These are phyloP conservation scores for Penicillium freii DNA, from an alignment of 2,329 filamentous ascomycete genomes.

Conservation along the genomic window DNA sequence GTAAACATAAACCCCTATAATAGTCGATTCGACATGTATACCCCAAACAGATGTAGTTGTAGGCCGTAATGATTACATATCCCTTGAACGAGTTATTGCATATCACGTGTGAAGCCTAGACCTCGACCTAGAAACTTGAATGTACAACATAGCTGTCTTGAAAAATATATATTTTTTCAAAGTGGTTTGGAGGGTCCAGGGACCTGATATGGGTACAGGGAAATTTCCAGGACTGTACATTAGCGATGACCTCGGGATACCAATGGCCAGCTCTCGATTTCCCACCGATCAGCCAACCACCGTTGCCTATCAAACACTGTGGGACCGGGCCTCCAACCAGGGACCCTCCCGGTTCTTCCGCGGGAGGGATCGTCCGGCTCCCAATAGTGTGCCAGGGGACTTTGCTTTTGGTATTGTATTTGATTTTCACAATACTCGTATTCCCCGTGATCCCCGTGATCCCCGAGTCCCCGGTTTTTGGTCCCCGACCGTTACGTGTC, in stretches of 20 bases:
- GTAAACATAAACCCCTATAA: not conserved
- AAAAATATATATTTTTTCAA: not conserved
- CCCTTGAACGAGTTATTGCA: too few relatives aligned
- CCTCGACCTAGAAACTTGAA: not conserved
- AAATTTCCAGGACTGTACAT: not conserved
- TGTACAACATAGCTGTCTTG: too few relatives aligned
- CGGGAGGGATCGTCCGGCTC: conserved; percentile 15
- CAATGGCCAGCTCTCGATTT: too few relatives aligned
- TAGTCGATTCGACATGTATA: not conserved
- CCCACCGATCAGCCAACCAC: too few relatives aligned
- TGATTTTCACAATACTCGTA: not conserved
- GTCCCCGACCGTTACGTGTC: conserved; percentile 33
- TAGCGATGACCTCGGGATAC: not conserved
- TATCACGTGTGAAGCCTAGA: not conserved
- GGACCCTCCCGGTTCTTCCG: conserved; percentile 17
- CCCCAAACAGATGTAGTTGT: not conserved
- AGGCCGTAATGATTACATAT: not conserved
- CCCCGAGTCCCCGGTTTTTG: conserved; percentile 12
- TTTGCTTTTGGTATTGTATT: conserved; percentile 5
- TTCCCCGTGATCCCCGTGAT: conserved; percentile 6
- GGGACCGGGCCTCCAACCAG: conserved; percentile 13
- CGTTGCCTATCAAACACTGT: not conserved
- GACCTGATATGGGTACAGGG: not conserved
- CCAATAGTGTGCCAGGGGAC: not conserved
- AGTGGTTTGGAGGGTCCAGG: not conserved